A percentile compares a stretch with the other conserved stretches of the same genome.
Conservation (phyloP, 345 rosid species). For the Eutrema japonicum region DNA sequence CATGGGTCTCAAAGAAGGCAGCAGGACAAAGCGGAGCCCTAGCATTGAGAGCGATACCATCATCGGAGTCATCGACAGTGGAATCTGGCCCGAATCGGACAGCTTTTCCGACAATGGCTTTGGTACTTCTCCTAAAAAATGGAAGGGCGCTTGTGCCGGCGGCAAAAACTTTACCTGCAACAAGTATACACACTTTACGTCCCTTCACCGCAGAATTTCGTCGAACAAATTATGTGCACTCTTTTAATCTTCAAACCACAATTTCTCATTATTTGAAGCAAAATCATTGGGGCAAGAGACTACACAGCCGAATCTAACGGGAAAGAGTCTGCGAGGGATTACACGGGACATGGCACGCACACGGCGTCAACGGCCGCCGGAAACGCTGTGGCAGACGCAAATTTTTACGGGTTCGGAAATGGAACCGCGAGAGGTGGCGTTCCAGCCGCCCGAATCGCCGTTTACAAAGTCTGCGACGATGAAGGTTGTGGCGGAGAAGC, state of each 20-base stretch:
- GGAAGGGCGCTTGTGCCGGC: slow-evolving; percentile 52
- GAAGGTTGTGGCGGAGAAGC: slow-evolving; percentile 21
- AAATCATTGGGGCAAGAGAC: slow-evolving; percentile 37
- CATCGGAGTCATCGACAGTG: slow-evolving; percentile 49
- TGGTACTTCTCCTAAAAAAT: slow-evolving; percentile 52
- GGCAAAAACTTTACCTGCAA: slow-evolving; percentile 55
- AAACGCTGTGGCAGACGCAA: slow-evolving; percentile 34
- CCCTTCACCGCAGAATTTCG: background rate
- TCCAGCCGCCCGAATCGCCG: slow-evolving; percentile 53
- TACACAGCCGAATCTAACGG: slow-evolving; percentile 16
- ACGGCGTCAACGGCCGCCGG: slow-evolving; percentile 66
- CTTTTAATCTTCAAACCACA: background rate
- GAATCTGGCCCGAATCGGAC: slow-evolving; percentile 53
- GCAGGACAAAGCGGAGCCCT: background rate
- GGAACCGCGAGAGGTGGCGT: slow-evolving; percentile 57
- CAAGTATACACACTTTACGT: slow-evolving; percentile 42
- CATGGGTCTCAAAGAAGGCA: slow-evolving; percentile 45
- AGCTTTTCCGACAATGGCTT: slow-evolving; percentile 53
- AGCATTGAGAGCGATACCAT: slow-evolving; percentile 40
- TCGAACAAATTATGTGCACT: background rate
- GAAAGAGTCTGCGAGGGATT: slow-evolving; percentile 41
- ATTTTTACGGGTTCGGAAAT: slow-evolving; percentile 49
- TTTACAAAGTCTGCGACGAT: slow-evolving; percentile 44
- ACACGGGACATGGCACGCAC: slow-evolving; percentile 53
- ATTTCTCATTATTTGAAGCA: slow-evolving; percentile 29